Base-by-base conservation (phyloP, 2,329 filamentous ascomycete species). In the Xylaria sp. region DNA sequence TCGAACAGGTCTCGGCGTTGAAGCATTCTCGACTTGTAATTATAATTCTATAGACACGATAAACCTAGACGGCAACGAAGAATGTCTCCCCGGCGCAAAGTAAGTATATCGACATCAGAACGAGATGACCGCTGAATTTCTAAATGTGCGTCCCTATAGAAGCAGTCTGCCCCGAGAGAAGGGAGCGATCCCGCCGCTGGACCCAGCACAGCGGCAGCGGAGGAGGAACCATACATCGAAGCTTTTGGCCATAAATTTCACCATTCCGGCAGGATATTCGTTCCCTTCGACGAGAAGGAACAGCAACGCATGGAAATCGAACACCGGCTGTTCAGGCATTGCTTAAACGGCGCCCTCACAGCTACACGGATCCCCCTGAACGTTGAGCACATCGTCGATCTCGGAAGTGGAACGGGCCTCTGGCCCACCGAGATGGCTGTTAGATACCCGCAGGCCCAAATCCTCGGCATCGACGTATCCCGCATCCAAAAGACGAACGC, bases 381-480 rank as follows among this genome's bases (percentile, higher is more conserved):
- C 9, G 70, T 74, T 45, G 47, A 72, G n/a, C 64, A 67, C 47
- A 80, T 84, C 36, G 72, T 84, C 24, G 82, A 84, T 64, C 72
- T 84, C 3, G 82, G 82, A 24, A 78, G 78, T 48, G 82, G 82
- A 1, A 82, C 77, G 6, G 82, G 82, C 42, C 70, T 79, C 24
- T 84, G 82, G 82, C 80, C 81, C 47, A 75, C 81, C 55, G 82
- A 83, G 48, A 81, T 82, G 78, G 82, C 78, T 4, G 78, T 76
- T 51, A 75, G 75, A 5, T 81, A 82, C 62, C 82, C 82, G 2
- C 75, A 79, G 30, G 80, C 79, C 30, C 74, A 76, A 3, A 78
- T 84, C 14, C 77, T 81, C 32, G 81, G 81, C 34, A 76, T 83
- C 50, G 82, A 84, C 65, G 71, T 83, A 21, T 82, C 79, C 21